Evolutionary conservation across 352 stramenopile species (phyloP), one percentile per base, ranked within the genome.

Genomic region (Halophytophthora batemanensis): DNA sequence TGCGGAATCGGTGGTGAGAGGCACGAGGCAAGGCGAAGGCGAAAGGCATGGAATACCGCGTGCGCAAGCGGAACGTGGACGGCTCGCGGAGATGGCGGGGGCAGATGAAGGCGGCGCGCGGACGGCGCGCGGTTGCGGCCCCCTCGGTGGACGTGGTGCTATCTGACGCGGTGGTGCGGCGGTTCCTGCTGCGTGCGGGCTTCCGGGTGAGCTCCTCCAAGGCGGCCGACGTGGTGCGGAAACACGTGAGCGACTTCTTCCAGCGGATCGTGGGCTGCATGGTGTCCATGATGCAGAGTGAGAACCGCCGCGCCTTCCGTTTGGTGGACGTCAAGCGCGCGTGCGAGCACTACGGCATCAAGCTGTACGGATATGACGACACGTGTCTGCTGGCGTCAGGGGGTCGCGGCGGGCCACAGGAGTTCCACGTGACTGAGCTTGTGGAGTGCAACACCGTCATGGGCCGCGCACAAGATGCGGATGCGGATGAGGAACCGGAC

Each of bases 321-420:
- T 59, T 91, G 15, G 56, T 75, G n/a, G 74, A 94, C 34, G 81
- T 92, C 29, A 61, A 91, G 55, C 69, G 61, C 12, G 74, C 79
- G 7, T 91, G 75, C 25, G 64, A 70, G 22, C 59, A 83, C 44
- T 77, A 83, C 36, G 79, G 78, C 12, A 87, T 91, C 43, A 63
- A 64, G 6, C 50, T 94, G 48, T 94, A 94, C 37, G 83, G 83
- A 40, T 91, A 88, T 58, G 79, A 91, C 54, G 81, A 92, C 43
- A 69, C 87, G 60, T 87, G 76, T 50, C 42, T 74, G 40, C 42
- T 92, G 21, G 62, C 42, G 18, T 61, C 44, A 39, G 51, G 64
- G 3, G 40, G 59, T 1, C 41, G 50, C 17, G 58, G 53, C 18
- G 58, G 58, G 6, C 57, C 55, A 33, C 58, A 79, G n/a, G 42